A percentile compares a stretch with the other conserved stretches of the same genome.
Evolutionary conservation across 495 filamentous ascomycete species (phyloP).

Genomic region (Venustampulla echinocandica): DNA sequence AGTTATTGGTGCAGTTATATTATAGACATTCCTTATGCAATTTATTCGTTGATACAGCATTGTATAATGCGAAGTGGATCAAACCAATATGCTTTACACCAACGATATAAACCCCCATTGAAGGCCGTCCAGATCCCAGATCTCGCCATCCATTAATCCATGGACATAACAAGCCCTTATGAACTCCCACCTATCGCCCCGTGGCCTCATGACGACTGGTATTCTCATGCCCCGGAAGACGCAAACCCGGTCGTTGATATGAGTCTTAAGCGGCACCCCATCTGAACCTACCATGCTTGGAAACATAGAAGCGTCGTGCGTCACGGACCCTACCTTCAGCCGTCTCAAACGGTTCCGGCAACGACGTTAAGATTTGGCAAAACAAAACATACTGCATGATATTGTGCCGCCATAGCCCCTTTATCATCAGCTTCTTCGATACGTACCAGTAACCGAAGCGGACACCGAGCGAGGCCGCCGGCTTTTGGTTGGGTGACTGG

Average conservation of each 20-base stretch:
- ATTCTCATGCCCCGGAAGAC: background rate
- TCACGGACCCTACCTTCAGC: background rate
- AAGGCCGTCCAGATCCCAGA: background rate
- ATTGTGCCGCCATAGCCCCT: background rate
- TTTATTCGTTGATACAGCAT: too few species aligned
- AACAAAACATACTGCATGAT: background rate
- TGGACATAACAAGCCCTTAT: background rate
- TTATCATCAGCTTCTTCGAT: background rate
- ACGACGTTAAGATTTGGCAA: background rate
- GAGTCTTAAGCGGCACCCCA: background rate
- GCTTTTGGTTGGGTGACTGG: background rate
- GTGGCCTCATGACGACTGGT: background rate
- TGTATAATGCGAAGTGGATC: too few species aligned
- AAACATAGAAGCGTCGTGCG: background rate
- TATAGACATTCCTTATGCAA: too few species aligned
- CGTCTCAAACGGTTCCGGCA: background rate
- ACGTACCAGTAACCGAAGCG: background rate
- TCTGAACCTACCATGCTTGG: background rate
- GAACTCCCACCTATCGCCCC: background rate
- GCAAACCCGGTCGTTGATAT: background rate
- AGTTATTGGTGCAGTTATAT: too few species aligned
- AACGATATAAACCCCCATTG: background rate
- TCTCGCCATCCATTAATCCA: background rate
- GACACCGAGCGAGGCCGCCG: background rate
- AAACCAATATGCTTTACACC: too few species aligned